These are phyloP conservation scores for Ephemerocybe angulata DNA, from an alignment of 768 basidiomycete genomes.

Conservation along the genomic window DNA sequence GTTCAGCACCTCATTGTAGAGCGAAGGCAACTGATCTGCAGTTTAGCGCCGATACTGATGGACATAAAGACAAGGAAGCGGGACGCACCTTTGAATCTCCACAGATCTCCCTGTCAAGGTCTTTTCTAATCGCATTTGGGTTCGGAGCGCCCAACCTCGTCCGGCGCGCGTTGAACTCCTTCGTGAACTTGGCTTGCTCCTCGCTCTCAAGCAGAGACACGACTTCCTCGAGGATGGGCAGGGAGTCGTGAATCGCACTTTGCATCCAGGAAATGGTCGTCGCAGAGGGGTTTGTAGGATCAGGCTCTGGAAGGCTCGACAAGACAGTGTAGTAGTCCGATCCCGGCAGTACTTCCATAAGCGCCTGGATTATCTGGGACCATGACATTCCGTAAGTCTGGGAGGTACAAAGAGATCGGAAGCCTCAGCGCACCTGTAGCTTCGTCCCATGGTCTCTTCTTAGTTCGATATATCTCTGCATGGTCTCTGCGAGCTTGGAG, in stretches of 20 bases:
- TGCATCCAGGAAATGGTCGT: slow-evolving; percentile 59
- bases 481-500: slow-evolving; percentile 71
- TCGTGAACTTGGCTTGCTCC: slow-evolving; percentile 54
- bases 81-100: slow-evolving; percentile 51
- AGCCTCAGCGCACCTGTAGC: slow-evolving; percentile 43
- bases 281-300: slow-evolving; percentile 68
- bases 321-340: slow-evolving; percentile 64
- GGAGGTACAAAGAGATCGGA: neutral
- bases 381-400: neutral
- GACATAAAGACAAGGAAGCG: slow-evolving; percentile 6
- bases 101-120: slow-evolving; percentile 67
- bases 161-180: slow-evolving; percentile 74
- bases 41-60: slow-evolving; percentile 6
- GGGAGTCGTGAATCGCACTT: slow-evolving; percentile 60
- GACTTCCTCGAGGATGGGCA: slow-evolving; percentile 72
- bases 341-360: slow-evolving; percentile 71
- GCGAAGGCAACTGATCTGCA: slow-evolving; percentile 64
- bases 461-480: slow-evolving; percentile 73
- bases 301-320: slow-evolving; percentile 64
- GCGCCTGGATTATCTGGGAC: slow-evolving; percentile 57
- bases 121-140: slow-evolving; percentile 54
- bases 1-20: slow-evolving; percentile 78
- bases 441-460: slow-evolving; percentile 58
- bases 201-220: slow-evolving; percentile 57
- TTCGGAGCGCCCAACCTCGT: slow-evolving; percentile 68